These are phyloP conservation scores for Chrysochromulina parva DNA, from an alignment of 78 protist genomes.

Conservation along the genomic window DNA sequence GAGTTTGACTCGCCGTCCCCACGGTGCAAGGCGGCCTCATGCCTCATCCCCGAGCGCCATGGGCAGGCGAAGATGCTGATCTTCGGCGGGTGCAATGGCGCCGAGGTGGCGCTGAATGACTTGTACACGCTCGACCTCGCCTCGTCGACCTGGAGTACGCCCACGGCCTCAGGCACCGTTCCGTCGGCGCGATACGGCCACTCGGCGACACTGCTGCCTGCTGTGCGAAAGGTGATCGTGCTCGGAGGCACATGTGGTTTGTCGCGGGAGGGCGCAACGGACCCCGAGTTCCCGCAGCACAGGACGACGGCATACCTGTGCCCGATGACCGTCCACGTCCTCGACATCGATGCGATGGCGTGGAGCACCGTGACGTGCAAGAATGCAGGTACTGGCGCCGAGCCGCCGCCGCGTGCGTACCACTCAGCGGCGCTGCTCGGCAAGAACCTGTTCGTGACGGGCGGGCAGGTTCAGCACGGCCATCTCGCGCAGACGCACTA, in stretches of 20 bases:
- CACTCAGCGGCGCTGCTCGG: neutral
- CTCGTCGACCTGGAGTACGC: neutral
- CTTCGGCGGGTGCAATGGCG: neutral
- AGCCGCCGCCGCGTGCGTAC: neutral
- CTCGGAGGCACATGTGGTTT: neutral
- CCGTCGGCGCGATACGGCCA: neutral
- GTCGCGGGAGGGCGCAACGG: neutral
- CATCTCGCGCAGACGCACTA: neutral
- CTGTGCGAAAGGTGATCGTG: neutral
- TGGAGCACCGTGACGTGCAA: neutral
- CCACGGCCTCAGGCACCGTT: neutral
- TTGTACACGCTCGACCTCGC: neutral
- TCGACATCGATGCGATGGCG: neutral
- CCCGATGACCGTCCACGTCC: neutral
- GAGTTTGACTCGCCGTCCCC: neutral
- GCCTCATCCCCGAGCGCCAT: neutral
- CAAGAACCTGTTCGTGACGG: neutral
- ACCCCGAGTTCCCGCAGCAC: neutral
- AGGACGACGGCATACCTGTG: neutral
- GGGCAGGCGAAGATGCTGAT: neutral
- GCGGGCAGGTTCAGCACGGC: neutral
- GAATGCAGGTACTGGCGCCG: neutral
- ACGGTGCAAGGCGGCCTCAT: neutral
- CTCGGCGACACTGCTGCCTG: neutral
- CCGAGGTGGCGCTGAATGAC: neutral